Base-by-base conservation (phyloP, 768 basidiomycete genomes). In the Pulveroboletus ravenelii region DNA sequence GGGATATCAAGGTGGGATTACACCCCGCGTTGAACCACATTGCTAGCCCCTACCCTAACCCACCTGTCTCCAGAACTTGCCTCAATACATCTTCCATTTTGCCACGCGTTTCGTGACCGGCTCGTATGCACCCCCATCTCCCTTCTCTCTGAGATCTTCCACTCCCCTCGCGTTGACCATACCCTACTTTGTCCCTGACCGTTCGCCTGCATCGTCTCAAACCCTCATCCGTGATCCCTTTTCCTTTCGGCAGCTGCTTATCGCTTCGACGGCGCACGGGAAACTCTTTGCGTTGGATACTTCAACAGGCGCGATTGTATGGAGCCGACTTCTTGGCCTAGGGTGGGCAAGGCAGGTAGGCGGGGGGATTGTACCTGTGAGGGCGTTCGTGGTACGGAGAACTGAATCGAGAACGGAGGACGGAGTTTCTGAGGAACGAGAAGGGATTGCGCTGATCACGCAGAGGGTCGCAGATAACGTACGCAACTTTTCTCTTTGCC, bases 251-350 rank as follows among this genome's bases (percentile, higher is more conserved):
- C 90, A 96, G 62, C 66, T 96, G 27, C 78, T 94, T 40, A 78
- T 95, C 5, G 77, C 74, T 6, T 87, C 83, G 0, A 91, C 88
- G 3, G 57, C 72, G 1, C 73, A 78, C 27, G 91, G 92, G 2
- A 92, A 90, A 60, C 56, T 93, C 0, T 92, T 83, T 60, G 93
- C 84, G 0, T 68, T 97, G 38, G 92, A 96, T 58, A 86, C 89
- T 1, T 78, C 81, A 10, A 87, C 75, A 39, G 93, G 93, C 0
- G 72, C 77, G 2, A 74, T 91, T 29, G 61, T 95, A 2, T 97
- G 93, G 93, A 85, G 79, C 55, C 80, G 82, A 10, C 72, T 89
- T 2, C 73, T 95, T 2, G 88, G 89, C 1, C 72, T 87, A 27
- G 87, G 86, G 2, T 84, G 80, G 78, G 82, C 81, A 0, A 74